Percentiles rank a stretch among this genome's conserved stretches.
These are phyloP conservation scores for Holtermanniella nyarrowii DNA, from an alignment of 768 basidiomycete genomes.

Conservation along the genomic window DNA sequence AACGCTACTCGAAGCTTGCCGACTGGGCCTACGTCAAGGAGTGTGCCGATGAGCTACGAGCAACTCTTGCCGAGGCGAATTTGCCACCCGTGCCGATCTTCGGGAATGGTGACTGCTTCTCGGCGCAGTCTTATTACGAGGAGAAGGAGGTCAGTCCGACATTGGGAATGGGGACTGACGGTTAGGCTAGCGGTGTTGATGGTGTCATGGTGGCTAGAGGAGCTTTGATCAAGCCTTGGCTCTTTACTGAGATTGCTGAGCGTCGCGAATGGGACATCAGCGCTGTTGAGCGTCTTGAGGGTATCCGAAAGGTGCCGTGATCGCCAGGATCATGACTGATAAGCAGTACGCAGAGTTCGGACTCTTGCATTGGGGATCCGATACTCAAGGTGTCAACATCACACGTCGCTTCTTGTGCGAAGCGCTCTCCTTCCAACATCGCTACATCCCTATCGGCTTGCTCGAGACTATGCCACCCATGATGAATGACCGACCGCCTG, in stretches of 20 bases:
- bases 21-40: constrained; percentile 90
- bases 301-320: constrained; percentile 60
- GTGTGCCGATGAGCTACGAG: constrained; percentile 70
- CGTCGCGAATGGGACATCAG: constrained; percentile 86
- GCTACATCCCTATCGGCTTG: constrained; percentile 88
- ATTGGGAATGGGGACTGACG: background rate
- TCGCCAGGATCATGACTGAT: background rate
- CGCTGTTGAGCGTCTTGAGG: constrained; percentile 67
- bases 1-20: constrained; percentile 81
- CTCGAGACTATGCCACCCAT: constrained; percentile 67
- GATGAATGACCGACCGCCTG: constrained; percentile 84
- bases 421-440: constrained; percentile 88
- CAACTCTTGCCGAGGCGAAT: constrained; percentile 31
- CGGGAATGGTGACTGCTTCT: constrained; percentile 92
- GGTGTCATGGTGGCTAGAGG: constrained; percentile 93
- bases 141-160: constrained; percentile 43
- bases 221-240: constrained; percentile 73
- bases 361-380: constrained; percentile 52
- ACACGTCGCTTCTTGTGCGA: constrained; percentile 90
- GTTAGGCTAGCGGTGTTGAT: constrained; percentile 69
- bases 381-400: constrained; percentile 63
- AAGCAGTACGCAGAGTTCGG: constrained; percentile 78
- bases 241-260: constrained; percentile 92
- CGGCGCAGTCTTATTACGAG: constrained; percentile 69
- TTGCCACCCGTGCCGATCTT: constrained; percentile 82